Evolutionary conservation across 1,284 basidiomycete genomes (phyloP).

Genomic region (Ustilago sp.): DNA sequence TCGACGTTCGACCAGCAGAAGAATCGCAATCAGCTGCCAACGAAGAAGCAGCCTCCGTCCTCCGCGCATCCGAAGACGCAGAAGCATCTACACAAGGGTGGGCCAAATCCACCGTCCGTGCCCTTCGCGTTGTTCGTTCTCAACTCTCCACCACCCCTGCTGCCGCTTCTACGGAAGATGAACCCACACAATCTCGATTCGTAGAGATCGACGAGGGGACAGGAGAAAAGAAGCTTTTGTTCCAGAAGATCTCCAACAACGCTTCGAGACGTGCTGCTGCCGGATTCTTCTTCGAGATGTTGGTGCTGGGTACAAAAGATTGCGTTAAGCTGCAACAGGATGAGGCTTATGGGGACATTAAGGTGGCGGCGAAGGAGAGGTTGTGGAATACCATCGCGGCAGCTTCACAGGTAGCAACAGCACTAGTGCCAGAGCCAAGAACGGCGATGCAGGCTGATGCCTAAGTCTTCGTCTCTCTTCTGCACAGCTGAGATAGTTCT

Average conservation of each 20-base stretch:
- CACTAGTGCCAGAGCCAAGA: constrained; percentile 1
- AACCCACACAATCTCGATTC: constrained; percentile 43
- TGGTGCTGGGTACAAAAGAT: constrained; percentile 92
- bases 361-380: constrained; percentile 82
- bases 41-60: constrained; percentile 71
- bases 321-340: constrained; percentile 83
- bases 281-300: constrained; percentile 96
- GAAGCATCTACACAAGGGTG: constrained; percentile 75
- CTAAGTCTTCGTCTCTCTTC: not conserved
- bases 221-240: constrained; percentile 75
- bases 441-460: constrained; percentile 13
- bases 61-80: constrained; percentile 69
- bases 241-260: constrained; percentile 80
- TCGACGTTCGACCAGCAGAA: constrained; percentile 76
- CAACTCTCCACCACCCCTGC: constrained; percentile 74
- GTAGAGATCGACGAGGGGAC: constrained; percentile 34
- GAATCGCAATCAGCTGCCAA: constrained; percentile 69
- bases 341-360: constrained; percentile 82
- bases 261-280: constrained; percentile 90
- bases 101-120: constrained; percentile 90
- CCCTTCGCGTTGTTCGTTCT: constrained; percentile 81
- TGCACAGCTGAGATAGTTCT: not conserved
- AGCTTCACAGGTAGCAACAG: constrained; percentile 14
- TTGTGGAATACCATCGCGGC: constrained; percentile 71
- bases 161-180: not conserved